Evolutionary conservation across 495 filamentous ascomycete genomes (phyloP).

Genomic region (Parathielavia hyrcaniae): DNA sequence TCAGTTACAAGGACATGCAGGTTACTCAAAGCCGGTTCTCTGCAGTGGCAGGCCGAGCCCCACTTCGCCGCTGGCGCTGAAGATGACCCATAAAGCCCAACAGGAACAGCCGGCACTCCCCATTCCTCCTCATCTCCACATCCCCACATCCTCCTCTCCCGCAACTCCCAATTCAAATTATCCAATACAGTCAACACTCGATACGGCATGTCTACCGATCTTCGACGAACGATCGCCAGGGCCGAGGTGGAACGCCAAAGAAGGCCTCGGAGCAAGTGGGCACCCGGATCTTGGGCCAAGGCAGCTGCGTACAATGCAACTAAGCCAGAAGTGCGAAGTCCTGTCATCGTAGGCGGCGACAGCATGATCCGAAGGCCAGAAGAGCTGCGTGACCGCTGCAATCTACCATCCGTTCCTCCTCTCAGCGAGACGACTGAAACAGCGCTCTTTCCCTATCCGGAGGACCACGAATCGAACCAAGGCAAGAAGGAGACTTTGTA

Average conservation of each 20-base stretch:
- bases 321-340: slow-evolving; percentile 1
- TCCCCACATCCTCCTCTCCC: no score
- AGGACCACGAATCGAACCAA: background rate
- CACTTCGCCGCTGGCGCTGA: no score
- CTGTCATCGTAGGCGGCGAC: background rate
- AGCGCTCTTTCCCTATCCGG: background rate
- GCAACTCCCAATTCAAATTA: no score
- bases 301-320: background rate
- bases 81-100: no score
- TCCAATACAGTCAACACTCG: no score
- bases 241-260: background rate
- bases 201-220: background rate
- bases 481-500: background rate
- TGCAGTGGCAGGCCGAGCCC: no score
- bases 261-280: background rate
- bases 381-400: background rate
- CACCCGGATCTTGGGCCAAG: background rate
- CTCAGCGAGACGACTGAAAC: background rate
- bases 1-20: no score
- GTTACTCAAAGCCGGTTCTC: no score
- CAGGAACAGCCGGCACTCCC: no score
- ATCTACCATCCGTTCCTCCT: background rate
- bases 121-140: no score
- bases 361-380: background rate
- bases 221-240: background rate